phyloP scores from a whole-genome alignment of 306 rosid species.

The Elaeagnus macrophylla region DNA sequence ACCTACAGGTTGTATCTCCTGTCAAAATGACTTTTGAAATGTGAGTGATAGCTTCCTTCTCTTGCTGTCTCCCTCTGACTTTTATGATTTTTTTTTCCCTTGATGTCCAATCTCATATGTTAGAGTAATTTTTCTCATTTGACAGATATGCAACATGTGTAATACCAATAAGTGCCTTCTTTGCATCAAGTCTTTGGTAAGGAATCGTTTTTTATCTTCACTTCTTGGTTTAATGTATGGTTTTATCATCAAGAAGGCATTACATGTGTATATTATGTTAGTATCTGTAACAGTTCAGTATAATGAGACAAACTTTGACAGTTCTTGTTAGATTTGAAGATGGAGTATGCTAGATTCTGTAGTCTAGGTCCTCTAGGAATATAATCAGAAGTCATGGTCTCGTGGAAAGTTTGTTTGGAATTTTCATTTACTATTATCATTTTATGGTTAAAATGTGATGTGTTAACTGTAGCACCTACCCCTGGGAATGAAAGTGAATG shows the following conservation, averaged over 20 bases:
- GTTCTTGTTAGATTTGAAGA: too few relatives aligned
- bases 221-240: not conserved
- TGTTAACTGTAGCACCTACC: too few relatives aligned
- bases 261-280: not conserved
- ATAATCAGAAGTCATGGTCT: too few relatives aligned
- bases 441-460: too few relatives aligned
- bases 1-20: slow-evolving; percentile 78
- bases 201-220: slow-evolving; percentile 17
- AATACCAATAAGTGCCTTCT: slow-evolving; percentile 87
- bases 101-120: slow-evolving; percentile 5
- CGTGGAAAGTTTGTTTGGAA: too few relatives aligned
- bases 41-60: slow-evolving; percentile 36
- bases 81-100: slow-evolving; percentile 1
- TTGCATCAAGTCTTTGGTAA: slow-evolving; percentile 97
- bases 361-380: too few relatives aligned
- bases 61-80: not conserved
- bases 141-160: slow-evolving; percentile 93
- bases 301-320: too few relatives aligned
- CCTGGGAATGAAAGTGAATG: too few relatives aligned
- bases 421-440: too few relatives aligned
- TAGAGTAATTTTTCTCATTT: slow-evolving; percentile 11
- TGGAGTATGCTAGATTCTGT: too few relatives aligned
- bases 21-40: slow-evolving; percentile 90
- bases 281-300: too few relatives aligned
- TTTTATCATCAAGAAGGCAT: slow-evolving; percentile 1